phyloP scores from a whole-genome alignment of 257 asterid species.

The Ehretia macrophylla region DNA sequence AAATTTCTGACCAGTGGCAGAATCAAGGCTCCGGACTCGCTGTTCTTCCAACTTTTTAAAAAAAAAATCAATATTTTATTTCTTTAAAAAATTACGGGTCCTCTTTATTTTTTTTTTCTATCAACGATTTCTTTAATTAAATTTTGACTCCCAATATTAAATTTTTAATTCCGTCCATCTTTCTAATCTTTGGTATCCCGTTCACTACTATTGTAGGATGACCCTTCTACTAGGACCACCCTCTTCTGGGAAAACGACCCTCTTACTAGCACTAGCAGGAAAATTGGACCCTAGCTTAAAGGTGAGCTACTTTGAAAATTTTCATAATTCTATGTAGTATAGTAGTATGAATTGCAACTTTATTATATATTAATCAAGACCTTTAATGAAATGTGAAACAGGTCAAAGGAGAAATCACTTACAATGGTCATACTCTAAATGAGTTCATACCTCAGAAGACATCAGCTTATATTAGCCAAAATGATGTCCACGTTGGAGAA shows the following conservation, averaged over 20 bases:
- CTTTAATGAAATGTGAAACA: constrained; percentile 21
- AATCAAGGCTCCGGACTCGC: too few relatives aligned
- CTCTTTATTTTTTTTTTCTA: too few relatives aligned
- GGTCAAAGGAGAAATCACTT: constrained; percentile 69
- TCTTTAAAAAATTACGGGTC: too few relatives aligned
- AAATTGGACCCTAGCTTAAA: constrained; percentile 42
- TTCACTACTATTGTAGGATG: constrained; percentile 34
- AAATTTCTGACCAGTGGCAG: too few relatives aligned
- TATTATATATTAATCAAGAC: too few relatives aligned
- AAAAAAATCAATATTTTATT: too few relatives aligned
- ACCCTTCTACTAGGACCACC: constrained; percentile 68
- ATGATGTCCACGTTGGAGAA: constrained; percentile 89
- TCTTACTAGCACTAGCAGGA: constrained; percentile 58
- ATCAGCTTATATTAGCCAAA: constrained; percentile 94
- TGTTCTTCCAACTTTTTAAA: too few relatives aligned
- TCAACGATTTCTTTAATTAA: too few relatives aligned
- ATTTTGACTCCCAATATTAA: too few relatives aligned
- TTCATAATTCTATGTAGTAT: not conserved
- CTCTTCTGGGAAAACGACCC: constrained; percentile 65
- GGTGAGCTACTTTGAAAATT: constrained; percentile 19
- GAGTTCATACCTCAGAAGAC: constrained; percentile 89
- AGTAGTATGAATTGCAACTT: not conserved
- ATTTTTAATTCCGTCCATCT: too few relatives aligned
- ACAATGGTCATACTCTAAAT: constrained; percentile 64
- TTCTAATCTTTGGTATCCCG: not conserved